Conservation (phyloP, 2,329 filamentous ascomycete genomes). For the Colletotrichum sp. region DNA sequence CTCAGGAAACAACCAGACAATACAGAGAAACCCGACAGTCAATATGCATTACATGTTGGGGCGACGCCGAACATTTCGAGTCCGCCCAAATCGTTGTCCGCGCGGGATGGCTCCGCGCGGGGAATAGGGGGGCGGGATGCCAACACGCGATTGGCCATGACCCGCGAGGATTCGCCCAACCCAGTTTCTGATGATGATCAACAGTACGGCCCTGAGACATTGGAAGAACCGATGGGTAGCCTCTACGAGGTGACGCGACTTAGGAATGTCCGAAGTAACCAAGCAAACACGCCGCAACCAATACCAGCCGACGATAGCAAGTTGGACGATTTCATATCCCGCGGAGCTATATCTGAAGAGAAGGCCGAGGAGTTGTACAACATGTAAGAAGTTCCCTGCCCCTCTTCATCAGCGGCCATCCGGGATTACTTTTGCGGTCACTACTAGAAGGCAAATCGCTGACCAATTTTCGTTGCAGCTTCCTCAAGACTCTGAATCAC, state of each 20-base stretch:
- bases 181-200: slow-evolving; percentile 23
- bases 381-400: slow-evolving; percentile 18
- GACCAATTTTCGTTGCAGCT: slow-evolving; percentile 29
- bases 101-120: background rate
- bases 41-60: fast-evolving
- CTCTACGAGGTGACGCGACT: slow-evolving; percentile 60
- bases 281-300: background rate
- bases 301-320: background rate
- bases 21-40: background rate
- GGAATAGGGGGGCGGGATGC: background rate
- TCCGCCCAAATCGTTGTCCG: background rate
- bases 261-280: slow-evolving; percentile 30
- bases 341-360: slow-evolving; percentile 45
- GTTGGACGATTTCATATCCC: slow-evolving; percentile 49
- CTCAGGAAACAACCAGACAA: fast-evolving
- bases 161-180: background rate
- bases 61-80: fast-evolving
- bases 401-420: fast-evolving
- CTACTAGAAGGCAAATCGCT: fast-evolving
- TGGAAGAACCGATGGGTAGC: slow-evolving; percentile 57
- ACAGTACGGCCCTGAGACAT: slow-evolving; percentile 4
- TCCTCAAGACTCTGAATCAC: slow-evolving; percentile 53
- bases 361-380: slow-evolving; percentile 55
- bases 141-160: background rate
- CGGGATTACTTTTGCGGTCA: background rate